Evolutionary conservation across 805 yeast species (phyloP).

Genomic region (Starmerella bacillaris): DNA sequence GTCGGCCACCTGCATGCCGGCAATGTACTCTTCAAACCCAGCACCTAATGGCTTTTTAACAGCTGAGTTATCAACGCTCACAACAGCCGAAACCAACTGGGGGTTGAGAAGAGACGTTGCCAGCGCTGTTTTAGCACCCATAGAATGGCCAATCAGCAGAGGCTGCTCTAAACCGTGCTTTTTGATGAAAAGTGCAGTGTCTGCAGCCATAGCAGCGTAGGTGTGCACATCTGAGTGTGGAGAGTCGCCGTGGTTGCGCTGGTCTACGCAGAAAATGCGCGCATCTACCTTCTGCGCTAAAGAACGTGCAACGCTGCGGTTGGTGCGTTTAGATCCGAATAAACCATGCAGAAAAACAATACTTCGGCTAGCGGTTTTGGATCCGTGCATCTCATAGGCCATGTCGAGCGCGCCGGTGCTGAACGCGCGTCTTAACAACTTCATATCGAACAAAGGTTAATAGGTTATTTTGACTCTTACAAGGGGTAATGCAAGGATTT

Average conservation of each 20-base stretch:
- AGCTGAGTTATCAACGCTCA: conserved; percentile 85
- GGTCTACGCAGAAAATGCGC: conserved; percentile 32
- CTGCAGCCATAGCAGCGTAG: conserved; percentile 67
- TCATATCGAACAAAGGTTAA: too few relatives aligned
- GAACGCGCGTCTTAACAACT: too few relatives aligned
- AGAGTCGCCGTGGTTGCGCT: conserved; percentile 85
- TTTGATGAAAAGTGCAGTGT: conserved; percentile 54
- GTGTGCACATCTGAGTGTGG: conserved; percentile 59
- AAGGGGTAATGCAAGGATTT: too few relatives aligned
- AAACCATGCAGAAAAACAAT: conserved; percentile 72
- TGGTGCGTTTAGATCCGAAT: conserved; percentile 70
- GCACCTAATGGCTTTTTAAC: conserved; percentile 40
- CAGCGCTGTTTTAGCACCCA: conserved; percentile 90
- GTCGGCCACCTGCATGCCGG: conserved; percentile 42
- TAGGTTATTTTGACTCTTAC: too few relatives aligned
- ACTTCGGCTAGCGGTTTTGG: conserved; percentile 26
- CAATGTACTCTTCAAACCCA: conserved; percentile 49
- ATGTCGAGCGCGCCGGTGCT: neutral
- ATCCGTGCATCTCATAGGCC: neutral
- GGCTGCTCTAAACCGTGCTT: conserved; percentile 14
- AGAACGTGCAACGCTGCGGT: conserved; percentile 52
- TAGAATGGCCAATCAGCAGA: conserved; percentile 28
- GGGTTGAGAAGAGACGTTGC: conserved; percentile 57
- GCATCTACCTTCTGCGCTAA: conserved; percentile 19
- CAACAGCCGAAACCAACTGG: conserved; percentile 38